Base-by-base conservation (phyloP, 352 stramenopile genomes). In the Phytophthora tentaculata region DNA sequence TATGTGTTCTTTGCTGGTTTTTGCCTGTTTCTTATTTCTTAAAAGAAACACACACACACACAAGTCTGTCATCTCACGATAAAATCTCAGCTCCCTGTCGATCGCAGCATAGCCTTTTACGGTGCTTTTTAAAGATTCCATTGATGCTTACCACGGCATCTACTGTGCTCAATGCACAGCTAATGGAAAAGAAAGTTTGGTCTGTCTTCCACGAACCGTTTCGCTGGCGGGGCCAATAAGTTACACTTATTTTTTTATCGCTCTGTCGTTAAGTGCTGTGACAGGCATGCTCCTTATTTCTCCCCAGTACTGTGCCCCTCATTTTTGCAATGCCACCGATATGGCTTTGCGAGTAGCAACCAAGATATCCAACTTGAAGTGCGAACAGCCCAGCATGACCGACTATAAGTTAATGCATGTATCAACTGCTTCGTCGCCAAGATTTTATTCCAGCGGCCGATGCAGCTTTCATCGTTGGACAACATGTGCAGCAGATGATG, bases 21-120 rank as follows among this genome's bases (percentile, higher is more conserved):
- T 12, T 26, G 43, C 56, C 56, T 64, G 32, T 61, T 69, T 73
- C 63, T 76, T 76, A 68, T 64, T 73, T 24, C n/a, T n/a, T n/a
- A n/a, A n/a, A n/a, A n/a, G n/a, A n/a, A n/a, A n/a, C n/a, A n/a
- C n/a, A n/a, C n/a, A n/a, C n/a, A n/a, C n/a, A n/a, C n/a, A n/a
- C n/a, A n/a, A n/a, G n/a, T n/a, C n/a, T n/a, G n/a, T n/a, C n/a
- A n/a, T n/a, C n/a, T n/a, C n/a, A n/a, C n/a, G n/a, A n/a, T n/a
- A n/a, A n/a, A n/a, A n/a, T n/a, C n/a, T n/a, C n/a, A n/a, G n/a
- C n/a, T n/a, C n/a, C n/a, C n/a, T n/a, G n/a, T n/a, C n/a, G n/a
- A n/a, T n/a, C n/a, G n/a, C 35, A 43, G 35, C 35, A 43, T n/a
- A 32, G 28, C 28, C 1, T 32, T 32, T 32, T 32, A n/a, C n/a